Evolutionary conservation across 2,329 filamentous ascomycete genomes (phyloP).

Genomic region (Acrocalymma vagum): DNA sequence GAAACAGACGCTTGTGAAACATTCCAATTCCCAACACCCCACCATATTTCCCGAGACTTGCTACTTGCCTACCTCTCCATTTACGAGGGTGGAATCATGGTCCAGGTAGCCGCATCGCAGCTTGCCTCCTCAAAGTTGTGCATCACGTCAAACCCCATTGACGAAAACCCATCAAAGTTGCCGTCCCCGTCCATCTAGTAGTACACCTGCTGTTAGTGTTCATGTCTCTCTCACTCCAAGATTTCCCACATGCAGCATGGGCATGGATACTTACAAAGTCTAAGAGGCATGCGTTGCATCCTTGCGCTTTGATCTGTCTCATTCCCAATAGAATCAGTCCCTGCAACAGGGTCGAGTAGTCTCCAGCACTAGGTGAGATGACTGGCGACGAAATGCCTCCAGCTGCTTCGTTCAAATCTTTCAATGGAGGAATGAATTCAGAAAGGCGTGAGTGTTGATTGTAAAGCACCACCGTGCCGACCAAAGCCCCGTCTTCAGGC

Average conservation of each 20-base stretch:
- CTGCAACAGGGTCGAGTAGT: constrained; percentile 77
- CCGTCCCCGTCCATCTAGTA: constrained; percentile 79
- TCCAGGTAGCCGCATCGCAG: constrained; percentile 71
- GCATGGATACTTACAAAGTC: constrained; percentile 75
- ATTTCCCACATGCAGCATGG: too few species aligned
- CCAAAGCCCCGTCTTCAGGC: constrained; percentile 69
- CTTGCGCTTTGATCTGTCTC: constrained; percentile 81
- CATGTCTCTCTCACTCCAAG: neutral
- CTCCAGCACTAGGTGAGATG: constrained; percentile 72
- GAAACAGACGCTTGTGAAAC: constrained; percentile 4
- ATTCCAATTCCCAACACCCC: neutral
- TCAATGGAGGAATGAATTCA: constrained; percentile 74
- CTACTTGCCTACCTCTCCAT: neutral
- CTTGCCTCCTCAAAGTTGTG: constrained; percentile 86
- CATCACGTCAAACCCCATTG: constrained; percentile 81
- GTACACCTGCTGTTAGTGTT: neutral
- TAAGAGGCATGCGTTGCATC: constrained; percentile 75
- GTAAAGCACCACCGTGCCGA: constrained; percentile 84
- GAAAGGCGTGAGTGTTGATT: constrained; percentile 73
- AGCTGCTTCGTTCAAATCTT: constrained; percentile 65
- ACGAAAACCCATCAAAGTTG: constrained; percentile 74
- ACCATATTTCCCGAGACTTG: neutral
- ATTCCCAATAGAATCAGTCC: constrained; percentile 82
- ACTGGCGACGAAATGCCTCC: constrained; percentile 85
- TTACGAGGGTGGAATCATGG: constrained; percentile 58